Evolutionary conservation across 2,329 filamentous ascomycete genomes (phyloP), one percentile per base, ranked within the genome.

Genomic region (Neospermospora avenae): DNA sequence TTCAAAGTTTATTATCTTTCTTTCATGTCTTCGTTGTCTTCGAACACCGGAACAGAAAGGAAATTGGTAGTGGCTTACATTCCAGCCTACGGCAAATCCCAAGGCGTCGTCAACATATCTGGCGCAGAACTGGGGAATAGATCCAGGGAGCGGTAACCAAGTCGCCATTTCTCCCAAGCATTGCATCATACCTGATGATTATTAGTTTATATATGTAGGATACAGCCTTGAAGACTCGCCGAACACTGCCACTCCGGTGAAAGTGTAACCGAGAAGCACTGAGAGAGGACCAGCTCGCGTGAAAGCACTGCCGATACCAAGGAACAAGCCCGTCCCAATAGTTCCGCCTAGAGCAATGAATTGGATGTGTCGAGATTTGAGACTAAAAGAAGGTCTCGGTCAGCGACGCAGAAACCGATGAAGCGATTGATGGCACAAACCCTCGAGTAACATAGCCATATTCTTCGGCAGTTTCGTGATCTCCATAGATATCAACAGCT

Each of bases 51-150:
- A 34, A 34, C 25, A 24, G 37, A 24, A 55, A 34, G 54, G 70
- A 89, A 89, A 84, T 86, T 90, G 89, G 89, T 8, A 84, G 86
- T 55, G 88, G 77, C 63, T 86, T 85, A 53, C 83, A 60, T 84
- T 84, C 81, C 80, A 84, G 0, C 80, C 82, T 20, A 82, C 73
- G 3, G 81, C 80, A 63, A 83, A 83, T 25, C 81, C 81, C 57
- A 82, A 78, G 1, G 81, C 80, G 64, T 82, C 80, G 61, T 83
- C 81, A 22, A 80, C 63, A 25, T 72, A 73, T 52, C 70, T 69
- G 16, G 70, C 69, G 57, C 60, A 83, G 74, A 67, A 81, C 73
- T 72, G 81, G 73, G 48, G 80, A 74, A 75, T 82, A 72, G 65
- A 79, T 49, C 81, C 80, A 5, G 80, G 81, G 6, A 82, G 76